Evolutionary conservation across 257 asterid genomes (phyloP).

Genomic region (Solanum arcanum): DNA sequence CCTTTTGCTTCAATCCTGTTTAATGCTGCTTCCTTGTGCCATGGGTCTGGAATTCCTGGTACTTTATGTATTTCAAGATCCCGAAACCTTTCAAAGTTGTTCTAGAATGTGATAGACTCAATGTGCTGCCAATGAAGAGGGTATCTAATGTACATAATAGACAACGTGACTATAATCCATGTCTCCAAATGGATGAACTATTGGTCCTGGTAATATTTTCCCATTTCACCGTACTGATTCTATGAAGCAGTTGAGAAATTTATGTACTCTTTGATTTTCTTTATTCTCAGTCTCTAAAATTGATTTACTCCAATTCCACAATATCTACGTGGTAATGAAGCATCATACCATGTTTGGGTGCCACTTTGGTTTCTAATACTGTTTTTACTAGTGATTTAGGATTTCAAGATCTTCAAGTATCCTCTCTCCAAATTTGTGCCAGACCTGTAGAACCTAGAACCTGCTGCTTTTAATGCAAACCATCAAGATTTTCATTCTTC

Average conservation of each 20-base stretch:
- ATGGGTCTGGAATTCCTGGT: neutral
- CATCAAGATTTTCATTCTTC: neutral
- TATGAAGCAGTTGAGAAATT: neutral
- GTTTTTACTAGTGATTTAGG: neutral
- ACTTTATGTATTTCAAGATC: neutral
- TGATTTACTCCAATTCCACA: neutral
- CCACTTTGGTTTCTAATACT: neutral
- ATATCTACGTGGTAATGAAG: neutral
- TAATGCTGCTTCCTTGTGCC: neutral
- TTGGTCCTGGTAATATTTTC: neutral
- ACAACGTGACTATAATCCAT: neutral
- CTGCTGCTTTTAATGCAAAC: neutral
- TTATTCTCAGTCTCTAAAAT: neutral
- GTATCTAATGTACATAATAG: neutral
- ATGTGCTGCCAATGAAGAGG: neutral
- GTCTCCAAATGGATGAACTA: neutral
- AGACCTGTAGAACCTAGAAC: neutral
- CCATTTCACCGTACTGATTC: neutral
- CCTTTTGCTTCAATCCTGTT: neutral
- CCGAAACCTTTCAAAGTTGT: neutral
- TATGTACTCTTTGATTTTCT: neutral
- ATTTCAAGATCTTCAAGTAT: neutral
- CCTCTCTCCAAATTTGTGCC: neutral
- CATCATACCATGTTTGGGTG: neutral
- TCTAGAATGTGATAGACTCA: neutral